These are phyloP conservation scores for Manihot esculenta DNA, from an alignment of 441 rosid genomes.

Conservation along the genomic window DNA sequence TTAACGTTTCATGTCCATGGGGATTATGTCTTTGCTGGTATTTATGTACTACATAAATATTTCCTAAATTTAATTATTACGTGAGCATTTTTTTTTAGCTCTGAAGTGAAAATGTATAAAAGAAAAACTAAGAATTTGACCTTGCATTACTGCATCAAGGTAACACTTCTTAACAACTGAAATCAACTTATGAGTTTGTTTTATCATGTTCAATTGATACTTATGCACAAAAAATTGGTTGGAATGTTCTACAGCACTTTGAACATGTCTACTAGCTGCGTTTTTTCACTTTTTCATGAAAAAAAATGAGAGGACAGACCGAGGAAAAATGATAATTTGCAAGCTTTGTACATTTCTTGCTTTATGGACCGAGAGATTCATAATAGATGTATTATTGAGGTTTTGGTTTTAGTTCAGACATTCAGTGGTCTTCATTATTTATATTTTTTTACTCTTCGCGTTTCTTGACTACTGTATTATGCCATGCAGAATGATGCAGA, in stretches of 20 bases:
- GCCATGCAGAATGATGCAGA: conserved; percentile 59
- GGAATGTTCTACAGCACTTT: neutral
- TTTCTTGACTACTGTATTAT: conserved; percentile 17
- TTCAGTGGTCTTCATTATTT: conserved; percentile 3
- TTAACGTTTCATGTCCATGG: neutral
- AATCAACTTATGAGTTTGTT: neutral
- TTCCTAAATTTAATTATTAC: neutral
- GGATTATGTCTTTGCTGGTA: neutral
- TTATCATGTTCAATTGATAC: neutral
- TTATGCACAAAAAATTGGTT: neutral
- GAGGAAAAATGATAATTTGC: neutral
- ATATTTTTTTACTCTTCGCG: neutral
- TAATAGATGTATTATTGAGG: neutral
- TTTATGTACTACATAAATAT: neutral
- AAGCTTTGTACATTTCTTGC: neutral
- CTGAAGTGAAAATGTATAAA: neutral
- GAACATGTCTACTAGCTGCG: neutral
- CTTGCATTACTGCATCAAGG: neutral
- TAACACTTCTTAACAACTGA: neutral
- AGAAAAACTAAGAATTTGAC: conserved; percentile 6
- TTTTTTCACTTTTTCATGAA: neutral
- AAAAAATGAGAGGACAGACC: neutral
- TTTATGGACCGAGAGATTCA: neutral
- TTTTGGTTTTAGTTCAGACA: neutral
- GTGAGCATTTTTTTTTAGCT: neutral